Base-by-base conservation (phyloP, 2,329 filamentous ascomycete species). In the Monosporascus sp. region DNA sequence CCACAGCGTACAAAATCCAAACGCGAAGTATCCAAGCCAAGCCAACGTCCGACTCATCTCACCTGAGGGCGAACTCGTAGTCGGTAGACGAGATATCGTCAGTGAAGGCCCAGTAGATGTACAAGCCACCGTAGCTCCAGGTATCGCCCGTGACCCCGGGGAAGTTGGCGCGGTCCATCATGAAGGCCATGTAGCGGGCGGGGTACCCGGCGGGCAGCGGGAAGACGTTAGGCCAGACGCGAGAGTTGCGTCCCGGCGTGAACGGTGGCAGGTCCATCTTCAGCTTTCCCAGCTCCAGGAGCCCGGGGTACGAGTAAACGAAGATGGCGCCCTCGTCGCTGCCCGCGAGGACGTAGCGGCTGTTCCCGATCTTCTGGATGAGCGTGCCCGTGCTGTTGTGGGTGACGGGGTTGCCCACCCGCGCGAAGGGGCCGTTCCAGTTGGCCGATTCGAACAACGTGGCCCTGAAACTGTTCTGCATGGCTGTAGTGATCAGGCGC, bases 121-220 rank as follows among this genome's bases (percentile, higher is more conserved):
- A 50, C 35, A 50, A 8, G n/a, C 18, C 48, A 7, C 48, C 48
- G 20, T 50, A 50, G 36, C 48, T 50, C 48, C 48, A 50, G n/a
- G 48, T 50, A 25, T 43, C 48, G 36, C 48, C 48, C 18, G 20
- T n/a, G 15, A 50, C 48, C 18, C 39, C 48, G 24, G 48, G 48
- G 35, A 50, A 50, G 35, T 50, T 50, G 9, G 48, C 37, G 35
- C 48, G 48, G 35, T 50, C 48, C 48, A 50, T 50, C 48, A 50
- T 50, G 24, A 50, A 17, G 7, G 48, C 48, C 36, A 50, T 39
- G 22, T 43, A 50, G n/a, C 48, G 48, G 8, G 48, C 48, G 24
- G 48, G 48, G 25, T 50, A 50, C 4, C 48, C 48, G 4, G 18
- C 36, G 18, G 48, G 48, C 9, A 50, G 39, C 17, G 48, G 48